These are phyloP conservation scores for Hygrophorus russula DNA, from an alignment of 768 basidiomycete species.

Conservation along the genomic window DNA sequence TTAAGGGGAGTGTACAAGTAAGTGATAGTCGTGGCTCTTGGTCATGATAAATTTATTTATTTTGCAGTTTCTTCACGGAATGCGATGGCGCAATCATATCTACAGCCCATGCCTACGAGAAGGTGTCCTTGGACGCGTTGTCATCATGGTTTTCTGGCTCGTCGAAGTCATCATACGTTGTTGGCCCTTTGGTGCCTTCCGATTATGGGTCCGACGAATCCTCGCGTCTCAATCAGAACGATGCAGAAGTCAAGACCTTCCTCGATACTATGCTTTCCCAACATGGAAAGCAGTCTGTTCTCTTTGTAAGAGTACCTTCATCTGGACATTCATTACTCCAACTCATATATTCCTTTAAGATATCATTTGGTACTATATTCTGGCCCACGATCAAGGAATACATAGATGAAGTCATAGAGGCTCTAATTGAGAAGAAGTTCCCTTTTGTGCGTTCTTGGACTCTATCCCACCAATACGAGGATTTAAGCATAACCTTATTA, in stretches of 20 bases:
- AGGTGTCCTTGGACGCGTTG: constrained; percentile 7
- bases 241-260: constrained; percentile 7
- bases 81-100: constrained; percentile 1
- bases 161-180: constrained; percentile 8
- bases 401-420: constrained; percentile 7
- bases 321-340: neutral
- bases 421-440: constrained; percentile 9
- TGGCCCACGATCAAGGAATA: constrained; percentile 7
- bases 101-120: constrained; percentile 9
- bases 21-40: constrained; percentile 1
- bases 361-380: constrained; percentile 3
- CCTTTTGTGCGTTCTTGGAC: constrained; percentile 9
- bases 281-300: constrained; percentile 11
- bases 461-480: too few species aligned
- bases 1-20: constrained; percentile 7
- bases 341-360: neutral
- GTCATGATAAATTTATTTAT: too few species aligned
- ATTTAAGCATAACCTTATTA: too few species aligned
- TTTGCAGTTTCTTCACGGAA: too few species aligned
- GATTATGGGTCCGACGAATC: neutral
- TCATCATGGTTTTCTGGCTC: constrained; percentile 8
- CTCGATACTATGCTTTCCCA: constrained; percentile 4
- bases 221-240: neutral
- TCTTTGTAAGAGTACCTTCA: constrained; percentile 11
- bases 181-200: constrained; percentile 13